Evolutionary conservation across 805 yeast species (phyloP).

Genomic region (Metschnikowia shivogae): DNA sequence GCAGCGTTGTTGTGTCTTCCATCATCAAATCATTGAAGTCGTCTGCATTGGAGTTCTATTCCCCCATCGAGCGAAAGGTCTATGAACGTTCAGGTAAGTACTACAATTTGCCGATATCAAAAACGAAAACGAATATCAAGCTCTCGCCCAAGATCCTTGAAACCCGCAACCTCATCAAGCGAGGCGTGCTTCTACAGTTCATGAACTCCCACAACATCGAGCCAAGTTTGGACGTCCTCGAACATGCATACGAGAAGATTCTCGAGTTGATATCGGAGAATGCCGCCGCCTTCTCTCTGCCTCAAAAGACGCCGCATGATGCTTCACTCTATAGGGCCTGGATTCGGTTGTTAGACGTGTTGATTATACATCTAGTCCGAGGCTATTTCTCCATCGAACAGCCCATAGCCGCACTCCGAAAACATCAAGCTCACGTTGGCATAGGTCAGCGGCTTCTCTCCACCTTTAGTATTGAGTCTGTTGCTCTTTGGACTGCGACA

Average conservation of each 20-base stretch:
- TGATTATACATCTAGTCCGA: conserved; percentile 60
- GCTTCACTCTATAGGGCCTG: conserved; percentile 26
- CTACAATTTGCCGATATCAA: conserved; percentile 30
- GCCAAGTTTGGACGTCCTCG: conserved; percentile 25
- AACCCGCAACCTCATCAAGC: conserved; percentile 36
- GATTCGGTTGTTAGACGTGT: conserved; percentile 51
- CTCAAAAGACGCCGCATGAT: conserved; percentile 27
- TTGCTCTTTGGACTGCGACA: conserved; percentile 48
- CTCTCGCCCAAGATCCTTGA: conserved; percentile 37
- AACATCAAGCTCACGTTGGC: conserved; percentile 61
- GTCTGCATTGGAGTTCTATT: conserved; percentile 32
- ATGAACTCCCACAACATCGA: conserved; percentile 33
- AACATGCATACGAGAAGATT: conserved; percentile 30
- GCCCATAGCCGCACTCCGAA: conserved; percentile 55
- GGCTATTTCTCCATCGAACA: conserved; percentile 56
- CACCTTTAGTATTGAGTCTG: background rate
- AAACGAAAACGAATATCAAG: conserved; percentile 25
- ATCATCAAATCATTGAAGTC: conserved; percentile 28
- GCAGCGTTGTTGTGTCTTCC: conserved; percentile 28
- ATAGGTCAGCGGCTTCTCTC: conserved; percentile 23
- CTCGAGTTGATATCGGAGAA: conserved; percentile 23
- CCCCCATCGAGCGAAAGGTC: conserved; percentile 27
- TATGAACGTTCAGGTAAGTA: conserved; percentile 35
- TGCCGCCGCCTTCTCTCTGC: conserved; percentile 7
- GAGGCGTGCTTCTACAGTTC: conserved; percentile 31